Conservation (phyloP, 495 filamentous ascomycete species). For the Penicillium lividum region DNA sequence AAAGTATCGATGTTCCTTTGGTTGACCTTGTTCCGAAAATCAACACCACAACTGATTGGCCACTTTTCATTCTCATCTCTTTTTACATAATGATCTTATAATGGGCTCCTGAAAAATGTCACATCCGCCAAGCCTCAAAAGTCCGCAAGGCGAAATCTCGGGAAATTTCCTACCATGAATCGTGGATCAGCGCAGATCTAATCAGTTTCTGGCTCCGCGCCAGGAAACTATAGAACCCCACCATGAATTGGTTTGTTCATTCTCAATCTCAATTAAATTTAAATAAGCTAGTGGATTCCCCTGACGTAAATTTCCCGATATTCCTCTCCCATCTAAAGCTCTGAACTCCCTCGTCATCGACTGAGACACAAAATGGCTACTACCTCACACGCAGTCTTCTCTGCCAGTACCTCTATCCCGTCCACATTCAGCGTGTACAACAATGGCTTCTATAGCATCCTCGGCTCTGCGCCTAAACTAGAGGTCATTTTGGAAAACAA, state of each 20-base stretch:
- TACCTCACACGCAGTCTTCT: constrained; percentile 4
- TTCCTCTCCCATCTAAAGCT: background rate
- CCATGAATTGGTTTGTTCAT: constrained; percentile 5
- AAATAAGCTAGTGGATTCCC: background rate
- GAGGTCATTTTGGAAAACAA: constrained; percentile 39
- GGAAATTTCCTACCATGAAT: constrained; percentile 10
- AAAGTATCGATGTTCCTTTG: too few relatives aligned
- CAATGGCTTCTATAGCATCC: constrained; percentile 36
- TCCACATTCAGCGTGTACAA: constrained; percentile 33
- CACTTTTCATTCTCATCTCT: too few relatives aligned
- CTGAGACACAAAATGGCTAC: constrained; percentile 5
- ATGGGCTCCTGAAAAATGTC: too few relatives aligned
- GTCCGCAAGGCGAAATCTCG: constrained; percentile 18
- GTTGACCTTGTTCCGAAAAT: too few relatives aligned
- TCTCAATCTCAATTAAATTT: background rate
- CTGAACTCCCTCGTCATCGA: background rate
- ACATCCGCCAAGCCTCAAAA: background rate
- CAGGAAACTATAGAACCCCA: constrained; percentile 7
- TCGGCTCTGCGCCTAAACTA: constrained; percentile 38
- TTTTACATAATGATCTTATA: too few relatives aligned
- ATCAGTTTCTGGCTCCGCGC: constrained; percentile 7
- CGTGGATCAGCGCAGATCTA: constrained; percentile 17
- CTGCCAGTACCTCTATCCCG: constrained; percentile 17
- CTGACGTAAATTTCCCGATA: constrained; percentile 1
- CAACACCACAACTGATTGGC: too few relatives aligned